Evolutionary conservation across 352 stramenopile genomes (phyloP).

Genomic region (Phytopythium aichiense): DNA sequence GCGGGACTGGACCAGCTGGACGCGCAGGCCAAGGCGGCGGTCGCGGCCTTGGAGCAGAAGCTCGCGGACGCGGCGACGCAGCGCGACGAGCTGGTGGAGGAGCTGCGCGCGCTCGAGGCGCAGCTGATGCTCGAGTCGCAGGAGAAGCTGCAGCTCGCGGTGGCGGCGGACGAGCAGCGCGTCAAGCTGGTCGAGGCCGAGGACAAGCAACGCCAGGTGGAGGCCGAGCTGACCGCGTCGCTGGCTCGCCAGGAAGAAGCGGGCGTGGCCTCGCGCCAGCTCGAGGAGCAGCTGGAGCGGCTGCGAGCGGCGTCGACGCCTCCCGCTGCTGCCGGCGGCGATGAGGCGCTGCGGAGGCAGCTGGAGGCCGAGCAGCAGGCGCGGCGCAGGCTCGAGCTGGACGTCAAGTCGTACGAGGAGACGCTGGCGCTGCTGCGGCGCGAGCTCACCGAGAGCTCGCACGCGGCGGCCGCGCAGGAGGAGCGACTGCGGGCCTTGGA

Average conservation of each 20-base stretch:
- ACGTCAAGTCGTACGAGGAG: constrained; percentile 69
- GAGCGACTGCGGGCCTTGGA: constrained; percentile 39
- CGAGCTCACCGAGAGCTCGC: constrained; percentile 47
- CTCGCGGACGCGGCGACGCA: constrained; percentile 30
- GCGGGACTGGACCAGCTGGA: background rate
- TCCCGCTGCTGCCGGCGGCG: background rate
- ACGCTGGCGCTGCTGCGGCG: constrained; percentile 43
- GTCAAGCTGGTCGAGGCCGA: constrained; percentile 12
- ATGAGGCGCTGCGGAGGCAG: constrained; percentile 26
- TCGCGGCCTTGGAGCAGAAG: background rate
- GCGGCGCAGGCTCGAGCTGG: constrained; percentile 44
- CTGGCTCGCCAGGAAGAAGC: constrained; percentile 16
- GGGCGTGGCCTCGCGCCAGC: constrained; percentile 3
- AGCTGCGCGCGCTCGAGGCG: constrained; percentile 38
- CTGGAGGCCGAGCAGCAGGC: constrained; percentile 35
- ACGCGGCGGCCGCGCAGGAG: constrained; percentile 27
- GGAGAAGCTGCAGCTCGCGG: constrained; percentile 31
- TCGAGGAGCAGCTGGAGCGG: constrained; percentile 18
- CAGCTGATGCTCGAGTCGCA: constrained; percentile 51
- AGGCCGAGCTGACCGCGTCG: constrained; percentile 12
- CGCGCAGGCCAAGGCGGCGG: background rate
- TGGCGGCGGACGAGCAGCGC: constrained; percentile 7
- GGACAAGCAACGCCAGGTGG: constrained; percentile 10
- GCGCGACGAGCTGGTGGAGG: constrained; percentile 36
- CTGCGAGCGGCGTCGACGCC: background rate